These are phyloP conservation scores for Myxozyma lipomycoides DNA, from an alignment of 805 yeast species.

Conservation along the genomic window DNA sequence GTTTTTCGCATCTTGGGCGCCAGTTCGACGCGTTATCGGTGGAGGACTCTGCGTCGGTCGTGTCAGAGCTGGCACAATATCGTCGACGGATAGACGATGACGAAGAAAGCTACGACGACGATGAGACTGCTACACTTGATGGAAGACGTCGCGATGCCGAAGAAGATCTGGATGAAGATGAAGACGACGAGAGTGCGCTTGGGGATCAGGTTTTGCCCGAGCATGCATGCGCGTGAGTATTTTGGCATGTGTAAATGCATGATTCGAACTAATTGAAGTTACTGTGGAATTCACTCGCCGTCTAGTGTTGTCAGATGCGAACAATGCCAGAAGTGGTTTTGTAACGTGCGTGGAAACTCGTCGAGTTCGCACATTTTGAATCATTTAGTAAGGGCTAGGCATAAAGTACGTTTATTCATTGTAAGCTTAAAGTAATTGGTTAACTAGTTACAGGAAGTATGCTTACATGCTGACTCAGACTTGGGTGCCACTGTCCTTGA, in stretches of 20 bases:
- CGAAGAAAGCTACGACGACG: slow-evolving; percentile 22
- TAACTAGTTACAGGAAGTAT: slow-evolving; percentile 40
- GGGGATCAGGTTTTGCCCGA: slow-evolving; percentile 37
- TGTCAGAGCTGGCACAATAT: slow-evolving; percentile 32
- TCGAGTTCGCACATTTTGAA: slow-evolving; percentile 78
- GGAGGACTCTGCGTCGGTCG: slow-evolving; percentile 33
- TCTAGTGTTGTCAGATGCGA: slow-evolving; percentile 70
- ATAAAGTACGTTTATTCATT: slow-evolving; percentile 42
- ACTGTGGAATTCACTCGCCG: slow-evolving; percentile 70
- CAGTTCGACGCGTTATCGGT: slow-evolving; percentile 21
- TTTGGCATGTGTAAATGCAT: neutral
- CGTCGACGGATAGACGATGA: slow-evolving; percentile 25
- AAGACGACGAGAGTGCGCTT: slow-evolving; percentile 26
- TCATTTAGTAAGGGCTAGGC: slow-evolving; percentile 77
- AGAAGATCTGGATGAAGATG: slow-evolving; percentile 23
- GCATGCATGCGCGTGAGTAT: slow-evolving; percentile 45
- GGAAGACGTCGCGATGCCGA: slow-evolving; percentile 23
- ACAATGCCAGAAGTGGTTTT: slow-evolving; percentile 81
- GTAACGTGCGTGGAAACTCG: slow-evolving; percentile 62
- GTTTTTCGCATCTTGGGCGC: slow-evolving; percentile 23
- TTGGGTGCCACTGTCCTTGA: slow-evolving; percentile 84
- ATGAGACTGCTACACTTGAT: slow-evolving; percentile 24
- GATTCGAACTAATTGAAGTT: slow-evolving; percentile 38
- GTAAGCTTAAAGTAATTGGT: slow-evolving; percentile 3
- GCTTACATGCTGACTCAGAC: slow-evolving; percentile 74